Conservation (phyloP, 1,284 basidiomycete species). For the Ganoderma meredithae region DNA sequence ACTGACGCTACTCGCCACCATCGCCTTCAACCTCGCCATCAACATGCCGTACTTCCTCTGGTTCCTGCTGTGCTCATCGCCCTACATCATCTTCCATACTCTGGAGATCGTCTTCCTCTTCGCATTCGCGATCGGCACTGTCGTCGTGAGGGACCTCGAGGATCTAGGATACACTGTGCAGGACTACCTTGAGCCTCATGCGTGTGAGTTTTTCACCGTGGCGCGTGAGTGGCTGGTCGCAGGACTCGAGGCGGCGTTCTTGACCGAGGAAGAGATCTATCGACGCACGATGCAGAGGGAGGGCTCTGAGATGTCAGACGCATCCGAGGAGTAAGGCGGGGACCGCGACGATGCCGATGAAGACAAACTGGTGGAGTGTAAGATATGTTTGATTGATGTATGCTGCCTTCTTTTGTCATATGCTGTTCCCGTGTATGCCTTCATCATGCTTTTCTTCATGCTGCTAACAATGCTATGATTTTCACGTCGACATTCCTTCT, state of each 20-base stretch:
- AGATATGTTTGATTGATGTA: background rate
- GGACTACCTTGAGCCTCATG: background rate
- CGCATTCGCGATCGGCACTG: background rate
- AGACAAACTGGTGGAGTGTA: background rate
- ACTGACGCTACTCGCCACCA: slow-evolving; percentile 21
- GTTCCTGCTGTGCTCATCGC: background rate
- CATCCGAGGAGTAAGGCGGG: background rate
- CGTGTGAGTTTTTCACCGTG: background rate
- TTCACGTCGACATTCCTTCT: background rate
- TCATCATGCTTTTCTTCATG: background rate
- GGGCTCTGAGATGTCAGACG: background rate
- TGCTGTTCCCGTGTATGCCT: background rate
- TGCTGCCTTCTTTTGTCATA: background rate
- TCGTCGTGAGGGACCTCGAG: background rate
- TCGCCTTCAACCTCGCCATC: background rate
- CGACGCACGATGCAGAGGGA: background rate
- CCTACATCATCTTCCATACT: slow-evolving; percentile 3
- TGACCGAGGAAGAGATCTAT: slow-evolving; percentile 13
- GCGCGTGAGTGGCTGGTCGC: slow-evolving; percentile 7
- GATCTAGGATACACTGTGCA: background rate
- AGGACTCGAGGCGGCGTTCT: slow-evolving; percentile 12
- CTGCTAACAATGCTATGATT: slow-evolving; percentile 1
- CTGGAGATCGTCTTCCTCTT: slow-evolving; percentile 1
- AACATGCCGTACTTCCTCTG: background rate
- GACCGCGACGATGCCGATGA: background rate